Percentiles rank a stretch among this genome's conserved stretches.
Conservation (phyloP, 192 early-diverging fungal species). For the Diversispora epigaea region DNA sequence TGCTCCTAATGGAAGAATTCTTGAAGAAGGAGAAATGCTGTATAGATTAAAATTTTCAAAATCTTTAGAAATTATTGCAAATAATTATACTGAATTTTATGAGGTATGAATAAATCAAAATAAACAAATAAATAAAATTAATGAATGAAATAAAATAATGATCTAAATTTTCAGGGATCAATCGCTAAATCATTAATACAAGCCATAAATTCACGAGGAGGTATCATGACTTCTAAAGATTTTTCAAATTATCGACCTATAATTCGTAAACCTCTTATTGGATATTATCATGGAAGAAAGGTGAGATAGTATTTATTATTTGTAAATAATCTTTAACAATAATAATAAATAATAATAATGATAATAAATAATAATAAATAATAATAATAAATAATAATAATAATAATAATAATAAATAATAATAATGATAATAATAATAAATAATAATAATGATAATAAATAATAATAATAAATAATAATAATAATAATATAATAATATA, state of each 20-base stretch:
- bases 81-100: conserved; percentile 1
- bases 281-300: conserved; percentile 78
- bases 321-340: neutral
- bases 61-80: neutral
- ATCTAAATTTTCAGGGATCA: conserved; percentile 52
- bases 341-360: neutral
- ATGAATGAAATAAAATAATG: neutral
- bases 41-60: neutral
- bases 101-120: neutral
- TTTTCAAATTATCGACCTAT: conserved; percentile 67
- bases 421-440: neutral
- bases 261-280: conserved; percentile 57
- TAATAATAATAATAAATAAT: neutral
- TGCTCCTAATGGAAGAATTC: neutral
- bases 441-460: no score
- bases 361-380: neutral
- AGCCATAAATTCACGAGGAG: conserved; percentile 61
- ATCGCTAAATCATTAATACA: conserved; percentile 72
- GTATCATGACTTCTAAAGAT: conserved; percentile 77
- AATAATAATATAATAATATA: no score
- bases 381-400: neutral
- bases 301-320: conserved; percentile 37
- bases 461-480: no score
- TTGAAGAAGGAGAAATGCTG: neutral
- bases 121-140: neutral